Evolutionary conservation across 139 green algal species (phyloP), one percentile per base, ranked within the genome.

Genomic region (Trebouxia sp.): DNA sequence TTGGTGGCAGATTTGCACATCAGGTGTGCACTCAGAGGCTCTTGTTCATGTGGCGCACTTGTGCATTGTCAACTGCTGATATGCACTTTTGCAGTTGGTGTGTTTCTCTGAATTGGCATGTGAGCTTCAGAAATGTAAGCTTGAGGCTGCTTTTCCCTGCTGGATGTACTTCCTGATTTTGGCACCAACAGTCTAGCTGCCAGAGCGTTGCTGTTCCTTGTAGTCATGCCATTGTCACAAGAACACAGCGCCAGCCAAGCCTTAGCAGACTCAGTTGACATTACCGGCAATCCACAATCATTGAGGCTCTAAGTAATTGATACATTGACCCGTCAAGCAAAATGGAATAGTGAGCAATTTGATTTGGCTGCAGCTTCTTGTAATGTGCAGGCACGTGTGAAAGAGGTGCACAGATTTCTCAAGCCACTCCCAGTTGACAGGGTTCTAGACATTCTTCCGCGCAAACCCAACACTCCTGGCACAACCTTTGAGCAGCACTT

Each of bases 401-500:
- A 22, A 15, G 62, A 72, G 62, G 15, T 42, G 35, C 32, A 43
- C 35, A 72, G 42, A 4, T 72, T 72, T 72, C 32, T 15, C 32
- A 72, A 43, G 32, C 62, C 62, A 42, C 28, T 72, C 32, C 62
- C 62, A 42, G 43, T 72, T 42, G 62, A 72, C n/a, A 43, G 8
- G 14, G 62, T 72, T 32, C 32, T 72, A 35, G 32, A 35, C 28
- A 43, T 72, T 1, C 32, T 72, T 32, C 62, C 62, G 12, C 62
- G 62, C 9, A 72, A 42, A 72, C 62, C 62, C 43, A 17, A 35
- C 3, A 72, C 20, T 28, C 62, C 32, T 30, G 62, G 62, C 62
- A 72, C 62, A 22, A 42, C 62, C 12, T 72, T 72, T 43, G 62
- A 72, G 62, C 62, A 72, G 35, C 62, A 72, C 28, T 41, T 72